Conservation (phyloP, 129 eudicot genomes). For the Rutidosis leptorrhynchoides region DNA sequence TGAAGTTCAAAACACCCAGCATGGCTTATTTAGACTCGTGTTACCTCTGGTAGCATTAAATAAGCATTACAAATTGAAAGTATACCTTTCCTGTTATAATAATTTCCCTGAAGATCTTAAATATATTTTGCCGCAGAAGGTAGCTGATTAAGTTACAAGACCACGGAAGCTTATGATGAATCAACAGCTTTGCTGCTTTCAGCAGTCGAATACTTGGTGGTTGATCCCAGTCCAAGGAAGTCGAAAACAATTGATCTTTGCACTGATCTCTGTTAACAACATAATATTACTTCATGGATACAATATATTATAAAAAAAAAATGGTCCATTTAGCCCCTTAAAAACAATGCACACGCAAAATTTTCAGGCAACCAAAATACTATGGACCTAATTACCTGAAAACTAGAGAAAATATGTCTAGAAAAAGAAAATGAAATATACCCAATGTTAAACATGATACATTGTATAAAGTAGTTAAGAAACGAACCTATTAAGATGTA, state of each 20-base stretch:
- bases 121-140: slow-evolving; percentile 56
- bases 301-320: background rate
- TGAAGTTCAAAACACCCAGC: background rate
- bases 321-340: slow-evolving; percentile 17
- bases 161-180: slow-evolving; percentile 83
- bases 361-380: background rate
- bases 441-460: background rate
- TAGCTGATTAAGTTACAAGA: slow-evolving; percentile 63
- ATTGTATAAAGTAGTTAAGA: background rate
- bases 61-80: background rate
- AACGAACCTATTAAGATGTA: slow-evolving; percentile 75
- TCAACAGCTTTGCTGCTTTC: slow-evolving; percentile 53
- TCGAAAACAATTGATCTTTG: slow-evolving; percentile 49
- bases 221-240: slow-evolving; percentile 41
- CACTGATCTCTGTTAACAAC: slow-evolving; percentile 48
- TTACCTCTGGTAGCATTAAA: background rate
- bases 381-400: background rate
- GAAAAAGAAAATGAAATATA: background rate
- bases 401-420: background rate
- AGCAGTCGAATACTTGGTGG: slow-evolving; percentile 48
- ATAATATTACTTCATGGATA: slow-evolving; percentile 19
- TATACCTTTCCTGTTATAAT: slow-evolving; percentile 60
- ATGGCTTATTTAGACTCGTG: background rate
- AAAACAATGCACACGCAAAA: slow-evolving; percentile 2
- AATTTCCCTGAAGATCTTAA: slow-evolving; percentile 58